Base-by-base conservation (phyloP, 495 filamentous ascomycete genomes). In the Corynascus novoguineensis region DNA sequence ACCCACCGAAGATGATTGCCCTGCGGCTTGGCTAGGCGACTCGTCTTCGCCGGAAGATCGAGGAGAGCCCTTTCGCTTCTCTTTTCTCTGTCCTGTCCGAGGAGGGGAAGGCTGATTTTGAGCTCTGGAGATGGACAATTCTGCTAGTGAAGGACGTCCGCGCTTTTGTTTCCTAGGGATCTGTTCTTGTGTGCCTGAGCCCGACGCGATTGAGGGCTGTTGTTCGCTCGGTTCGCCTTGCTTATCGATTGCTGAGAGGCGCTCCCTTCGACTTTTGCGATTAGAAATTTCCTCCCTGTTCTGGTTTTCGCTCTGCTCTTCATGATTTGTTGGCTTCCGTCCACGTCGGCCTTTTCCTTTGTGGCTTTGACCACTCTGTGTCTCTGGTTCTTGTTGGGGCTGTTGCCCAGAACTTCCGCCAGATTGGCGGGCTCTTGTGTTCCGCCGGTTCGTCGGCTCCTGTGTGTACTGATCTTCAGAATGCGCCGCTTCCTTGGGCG, bases 41-140 rank as follows among this genome's bases (percentile, higher is more conserved):
- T 2, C 11, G 38, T 0, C 35, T 17, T 51, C 46, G 19, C 38
- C 50, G 10, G 55, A 55, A 31, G 34, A 9, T n/a, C 31, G 42
- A 28, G 44, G 28, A 17, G 54, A 27, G 0, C 45, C n/a, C 28
- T 48, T 44, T 22, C 41, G 50, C 22, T 61, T 53, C 46, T 65
- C 58, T 53, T 22, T 21, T 10, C 35, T 32, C 8, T 57, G 31
- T 4, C 44, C 31, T n/a, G 46, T 45, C 9, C 37, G 45, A 15
- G 32, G 31, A 25, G 50, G 22, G 0, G 34, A n/a, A 10, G 34
- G 4, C 47, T 59, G 53, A 47, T 66, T 65, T 24, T 71, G 68
- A 1, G 57, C 58, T 37, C 59, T 50, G 4, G 64, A 63, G 19
- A 62, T 44, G 8, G 68, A 45, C 0, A 65, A 44, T 32, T 72